Evolutionary conservation across 495 filamentous ascomycete genomes (phyloP), one percentile per base, ranked within the genome.

Genomic region (Penicillium longicatenatum): DNA sequence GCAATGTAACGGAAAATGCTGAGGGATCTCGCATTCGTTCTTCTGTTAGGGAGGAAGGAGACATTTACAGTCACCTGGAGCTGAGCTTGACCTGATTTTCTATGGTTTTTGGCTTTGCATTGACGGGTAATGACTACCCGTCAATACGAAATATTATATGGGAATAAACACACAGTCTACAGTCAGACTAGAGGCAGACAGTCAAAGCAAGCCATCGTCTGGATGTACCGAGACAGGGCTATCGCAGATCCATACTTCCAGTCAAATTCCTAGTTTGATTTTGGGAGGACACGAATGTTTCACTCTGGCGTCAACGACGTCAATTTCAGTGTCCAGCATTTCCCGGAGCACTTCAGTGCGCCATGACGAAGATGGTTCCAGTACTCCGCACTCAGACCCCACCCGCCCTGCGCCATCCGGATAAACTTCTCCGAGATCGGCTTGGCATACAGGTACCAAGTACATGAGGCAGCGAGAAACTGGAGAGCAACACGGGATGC

Each of bases 31-130:
- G 42, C 53, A 52, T 59, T 22, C 59, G 41, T 17, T 31, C 29
- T 22, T 11, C 59, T 3, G 57, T 58, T 3, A 16, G 46, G 14
- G 67, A 70, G 22, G 64, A 71, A 29, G 63, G 70, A 43, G 50
- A 61, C 52, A 52, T 70, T 14, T 60, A 74, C 26, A 48, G 53
- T 43, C 73, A 69, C 43, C 47, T 74, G 37, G 69, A 72, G 19
- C 55, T 71, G 45, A 63, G 66, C 24, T 53, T 73, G 50, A 63
- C 70, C 26, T 74, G 63, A 75, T 45, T 52, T n/a, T 21, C 24
- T 21, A 49, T n/a, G 29, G 22, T 8, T 1, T 14, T 35, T 1
- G 31, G 10, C 31, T 35, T 12, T 35, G 12, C n/a, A n/a, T n/a
- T n/a, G n/a, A n/a, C n/a, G n/a, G n/a, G n/a, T 11, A 14, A 35